Evolutionary conservation across 2,329 filamentous ascomycete genomes (phyloP).

Genomic region (Colletotrichum siamense): DNA sequence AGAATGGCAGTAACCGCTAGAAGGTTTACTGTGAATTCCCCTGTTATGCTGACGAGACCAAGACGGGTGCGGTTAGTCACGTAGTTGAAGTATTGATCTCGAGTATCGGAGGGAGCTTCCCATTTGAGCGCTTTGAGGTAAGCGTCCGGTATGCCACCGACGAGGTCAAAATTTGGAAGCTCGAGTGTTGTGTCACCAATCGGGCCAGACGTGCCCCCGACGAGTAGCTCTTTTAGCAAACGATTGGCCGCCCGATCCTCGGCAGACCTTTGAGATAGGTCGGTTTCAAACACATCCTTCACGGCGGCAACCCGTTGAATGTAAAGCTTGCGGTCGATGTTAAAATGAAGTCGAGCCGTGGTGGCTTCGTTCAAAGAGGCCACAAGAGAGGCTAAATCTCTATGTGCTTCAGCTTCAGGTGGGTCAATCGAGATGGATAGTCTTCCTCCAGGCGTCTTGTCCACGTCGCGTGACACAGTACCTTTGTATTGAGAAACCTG

Average conservation of each 20-base stretch:
- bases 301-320: background rate
- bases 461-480: too few relatives aligned
- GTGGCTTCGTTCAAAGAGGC: background rate
- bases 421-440: too few relatives aligned
- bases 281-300: background rate
- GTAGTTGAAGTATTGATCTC: background rate
- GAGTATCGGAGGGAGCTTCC: too few relatives aligned
- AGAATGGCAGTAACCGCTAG: background rate
- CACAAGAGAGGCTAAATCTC: background rate
- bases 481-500: too few relatives aligned
- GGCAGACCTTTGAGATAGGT: background rate
- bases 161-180: background rate
- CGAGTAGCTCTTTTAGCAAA: background rate
- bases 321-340: background rate
- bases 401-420: too few relatives aligned
- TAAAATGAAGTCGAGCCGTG: background rate
- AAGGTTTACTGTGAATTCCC: too few relatives aligned
- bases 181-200: background rate
- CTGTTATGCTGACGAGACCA: background rate
- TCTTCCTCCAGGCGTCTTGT: too few relatives aligned
- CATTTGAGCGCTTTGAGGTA: background rate
- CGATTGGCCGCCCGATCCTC: background rate
- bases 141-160: background rate
- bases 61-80: background rate
- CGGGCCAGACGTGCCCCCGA: background rate